phyloP scores from a whole-genome alignment of 2,329 filamentous ascomycete genomes.

The Cladosporium cucumerinum region DNA sequence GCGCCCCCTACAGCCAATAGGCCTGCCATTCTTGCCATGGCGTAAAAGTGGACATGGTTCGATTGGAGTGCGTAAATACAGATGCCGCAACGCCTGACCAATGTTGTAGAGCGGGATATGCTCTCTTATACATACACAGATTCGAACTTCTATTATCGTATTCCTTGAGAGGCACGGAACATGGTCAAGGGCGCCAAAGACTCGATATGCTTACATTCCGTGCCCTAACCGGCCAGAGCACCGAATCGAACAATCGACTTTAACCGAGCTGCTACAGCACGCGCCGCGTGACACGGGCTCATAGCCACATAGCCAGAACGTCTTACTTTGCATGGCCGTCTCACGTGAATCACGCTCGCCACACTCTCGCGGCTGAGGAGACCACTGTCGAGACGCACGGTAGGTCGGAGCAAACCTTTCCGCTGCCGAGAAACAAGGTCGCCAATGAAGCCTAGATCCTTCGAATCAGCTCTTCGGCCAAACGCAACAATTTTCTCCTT shows the following conservation, averaged over 20 bases:
- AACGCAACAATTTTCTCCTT: neutral
- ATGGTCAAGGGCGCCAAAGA: neutral
- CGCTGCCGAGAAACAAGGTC: neutral
- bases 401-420: slow-evolving; percentile 2
- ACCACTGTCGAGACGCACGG: neutral
- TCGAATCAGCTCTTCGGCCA: neutral
- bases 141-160: neutral
- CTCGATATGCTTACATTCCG: neutral
- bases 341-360: neutral
- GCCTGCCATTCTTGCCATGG: neutral
- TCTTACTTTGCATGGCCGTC: neutral
- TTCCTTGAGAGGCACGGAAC: neutral
- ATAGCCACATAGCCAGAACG: slow-evolving; percentile 6
- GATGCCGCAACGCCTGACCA: neutral
- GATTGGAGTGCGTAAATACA: neutral
- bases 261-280: slow-evolving; percentile 6
- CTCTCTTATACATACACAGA: neutral
- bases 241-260: slow-evolving; percentile 3
- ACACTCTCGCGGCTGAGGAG: neutral
- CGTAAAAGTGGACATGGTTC: neutral
- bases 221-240: slow-evolving; percentile 3
- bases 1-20: slow-evolving; percentile 2
- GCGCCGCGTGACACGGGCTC: slow-evolving; percentile 13
- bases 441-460: neutral
- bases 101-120: neutral